phyloP scores from a whole-genome alignment of 805 yeast genomes.

The Wickerhamiella musiphila region DNA sequence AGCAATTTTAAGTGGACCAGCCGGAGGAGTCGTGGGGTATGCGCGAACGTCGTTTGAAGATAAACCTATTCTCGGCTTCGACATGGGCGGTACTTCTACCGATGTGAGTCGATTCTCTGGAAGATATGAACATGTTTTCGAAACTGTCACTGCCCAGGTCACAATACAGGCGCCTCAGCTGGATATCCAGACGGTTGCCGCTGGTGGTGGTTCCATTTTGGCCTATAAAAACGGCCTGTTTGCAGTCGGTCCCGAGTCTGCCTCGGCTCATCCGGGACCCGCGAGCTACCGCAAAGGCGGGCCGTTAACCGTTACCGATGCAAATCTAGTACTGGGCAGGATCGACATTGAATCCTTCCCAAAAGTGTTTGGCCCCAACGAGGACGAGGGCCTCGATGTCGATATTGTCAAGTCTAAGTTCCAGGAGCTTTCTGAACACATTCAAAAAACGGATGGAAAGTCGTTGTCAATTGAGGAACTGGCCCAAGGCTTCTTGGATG shows the following conservation, averaged over 20 bases:
- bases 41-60: conserved; percentile 54
- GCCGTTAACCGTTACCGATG: conserved; percentile 73
- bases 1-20: conserved; percentile 90
- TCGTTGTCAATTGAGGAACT: conserved; percentile 43
- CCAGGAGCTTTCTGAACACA: conserved; percentile 32
- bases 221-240: conserved; percentile 55
- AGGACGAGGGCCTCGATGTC: conserved; percentile 48
- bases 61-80: conserved; percentile 57
- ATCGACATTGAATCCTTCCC: conserved; percentile 63
- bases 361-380: conserved; percentile 66
- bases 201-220: conserved; percentile 65
- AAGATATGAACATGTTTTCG: conserved; percentile 59
- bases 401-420: conserved; percentile 36
- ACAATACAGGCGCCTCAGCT: conserved; percentile 73
- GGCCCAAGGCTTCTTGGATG: conserved; percentile 65
- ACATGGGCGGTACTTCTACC: conserved; percentile 86
- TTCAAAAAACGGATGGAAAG: conserved; percentile 33
- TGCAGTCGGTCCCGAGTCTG: conserved; percentile 75
- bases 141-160: conserved; percentile 69
- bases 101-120: conserved; percentile 66
- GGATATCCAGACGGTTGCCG: conserved; percentile 68
- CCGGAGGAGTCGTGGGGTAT: conserved; percentile 94
- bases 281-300: conserved; percentile 77
- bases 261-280: conserved; percentile 81
- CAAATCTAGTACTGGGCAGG: conserved; percentile 57